Base-by-base conservation (phyloP, 768 basidiomycete species). In the Lentinula guzmanii region DNA sequence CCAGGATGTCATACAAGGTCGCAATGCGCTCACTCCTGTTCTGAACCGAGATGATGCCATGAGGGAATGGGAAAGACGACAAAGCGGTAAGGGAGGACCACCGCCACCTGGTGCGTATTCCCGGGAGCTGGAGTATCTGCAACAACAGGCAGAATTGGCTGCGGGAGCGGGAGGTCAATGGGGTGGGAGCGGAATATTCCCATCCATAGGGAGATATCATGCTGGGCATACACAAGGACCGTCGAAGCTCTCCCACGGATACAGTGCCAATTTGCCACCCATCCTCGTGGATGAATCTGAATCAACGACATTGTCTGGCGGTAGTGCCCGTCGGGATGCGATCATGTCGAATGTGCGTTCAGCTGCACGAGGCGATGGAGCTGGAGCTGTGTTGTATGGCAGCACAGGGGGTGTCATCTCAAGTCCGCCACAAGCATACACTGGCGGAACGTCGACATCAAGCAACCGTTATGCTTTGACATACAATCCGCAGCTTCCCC, bases 11-110 rank as follows among this genome's bases (percentile, higher is more conserved):
- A 88, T 87, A 65, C 83, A 77, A 54, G 85, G 86, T 43, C 80
- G 93, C 58, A 92, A 93, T 67, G 90, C 92, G 21, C 72, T 97
- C 72, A 97, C 94, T 13, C 96, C 96, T 2, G 95, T 97, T 34
- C 75, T 98, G 65, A 95, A 96, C 67, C 82, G 96, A 57, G 96
- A 98, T 65, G 96, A 99, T 64, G 90, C 92, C 48, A 90, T 93
- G 79, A 85, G 89, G 46, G 96, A 98, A 75, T 98, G 96, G 96
- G 97, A 98, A 74, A 76, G 94, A 65, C 78, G 95, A 63, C 91
- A 94, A 70, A 76, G 86, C 10, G 91, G 88, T 16, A 89, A 89
- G 67, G 80, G 84, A 1, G 74, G 78, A 11, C 84, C 85, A n/a
- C 83, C 86, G 15, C 86, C 89, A 68, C 87, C 89, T 28, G 93